Base-by-base conservation (phyloP, 2,329 filamentous ascomycete species). In the Aspergillus oerlinghausenensis region DNA sequence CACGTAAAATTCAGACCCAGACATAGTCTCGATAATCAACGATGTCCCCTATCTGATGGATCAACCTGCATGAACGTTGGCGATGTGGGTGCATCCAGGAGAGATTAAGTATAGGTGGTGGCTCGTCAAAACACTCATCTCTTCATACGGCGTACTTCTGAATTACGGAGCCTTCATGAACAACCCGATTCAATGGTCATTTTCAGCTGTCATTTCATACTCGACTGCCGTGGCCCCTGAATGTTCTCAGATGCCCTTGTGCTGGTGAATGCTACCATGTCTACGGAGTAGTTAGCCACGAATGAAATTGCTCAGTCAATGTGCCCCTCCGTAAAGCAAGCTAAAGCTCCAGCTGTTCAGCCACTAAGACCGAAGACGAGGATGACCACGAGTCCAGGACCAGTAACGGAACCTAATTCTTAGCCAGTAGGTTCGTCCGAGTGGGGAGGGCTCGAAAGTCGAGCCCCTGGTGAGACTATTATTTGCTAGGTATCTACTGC, bases 401-500 rank as follows among this genome's bases (percentile, higher is more conserved):
- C 42, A 50, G 47, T 45, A 59, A 52, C 29, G 48, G 38, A 60
- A 52, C 48, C 59, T 57, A 61, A 61, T 51, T 45, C 51, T 32
- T 42, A 55, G 56, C 50, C 56, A 61, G 50, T 29, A 58, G 48
- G 43, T 47, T 47, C 52, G 40, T 45, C 54, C 50, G 51, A 52
- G 51, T 54, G 59, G 48, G 49, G 42, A 53, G 53, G 25, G 19
- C 28, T 35, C n/a, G 50, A 52, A 56, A 55, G 58, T 55, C 60
- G 53, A 60, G 54, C 54, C 55, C 48, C 49, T 51, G 28, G n/a
- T 19, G 26, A 50, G 51, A 49, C 48, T 42, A 50, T 29, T 54
- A 55, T 38, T 52, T 51, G 51, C 50, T 29, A 10, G 28, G 28
- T 29, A 11, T 29, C 28, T 29, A 17, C 60, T 62, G 60, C 57